A percentile compares a stretch with the other conserved stretches of the same genome.
These are phyloP conservation scores for Scenedesmus sp. DNA, from an alignment of 163 green algal genomes.

Conservation along the genomic window DNA sequence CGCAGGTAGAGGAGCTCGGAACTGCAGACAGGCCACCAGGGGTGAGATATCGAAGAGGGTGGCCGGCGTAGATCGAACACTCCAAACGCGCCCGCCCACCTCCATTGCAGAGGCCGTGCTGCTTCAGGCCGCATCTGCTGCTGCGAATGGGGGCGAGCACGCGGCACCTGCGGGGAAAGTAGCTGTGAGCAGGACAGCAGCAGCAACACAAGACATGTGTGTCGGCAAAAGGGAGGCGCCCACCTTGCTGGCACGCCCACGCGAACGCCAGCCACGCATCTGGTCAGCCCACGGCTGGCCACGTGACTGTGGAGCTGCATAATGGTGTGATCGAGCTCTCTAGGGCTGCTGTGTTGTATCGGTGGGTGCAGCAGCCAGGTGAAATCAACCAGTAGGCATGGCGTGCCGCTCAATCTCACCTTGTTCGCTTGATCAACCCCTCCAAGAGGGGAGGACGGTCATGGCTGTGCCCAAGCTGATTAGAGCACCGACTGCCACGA, in stretches of 20 bases:
- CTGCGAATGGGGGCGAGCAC: not conserved
- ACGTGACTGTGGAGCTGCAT: not conserved
- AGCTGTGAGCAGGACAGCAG: constrained; percentile 22
- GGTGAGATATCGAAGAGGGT: not conserved
- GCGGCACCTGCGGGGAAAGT: not conserved
- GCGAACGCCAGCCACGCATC: constrained; percentile 23
- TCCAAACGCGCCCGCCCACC: not conserved
- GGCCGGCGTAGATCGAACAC: not conserved
- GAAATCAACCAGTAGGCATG: not conserved
- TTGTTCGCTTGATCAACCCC: not conserved
- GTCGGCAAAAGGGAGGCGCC: not conserved
- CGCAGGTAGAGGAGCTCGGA: not conserved
- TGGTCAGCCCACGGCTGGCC: constrained; percentile 1
- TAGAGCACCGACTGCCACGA: constrained; percentile 11
- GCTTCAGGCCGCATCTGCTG: not conserved
- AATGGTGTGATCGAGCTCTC: not conserved
- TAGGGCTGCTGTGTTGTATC: not conserved
- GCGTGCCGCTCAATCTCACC: not conserved
- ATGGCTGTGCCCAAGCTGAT: not conserved
- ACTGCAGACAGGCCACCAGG: not conserved
- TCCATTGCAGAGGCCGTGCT: not conserved
- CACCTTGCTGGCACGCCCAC: constrained; percentile 13
- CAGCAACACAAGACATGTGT: not conserved
- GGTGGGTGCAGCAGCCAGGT: not conserved
- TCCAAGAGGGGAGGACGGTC: not conserved